Evolutionary conservation across 2,329 filamentous ascomycete genomes (phyloP), one percentile per base, ranked within the genome.

Genomic region (Arthroderma sp.): DNA sequence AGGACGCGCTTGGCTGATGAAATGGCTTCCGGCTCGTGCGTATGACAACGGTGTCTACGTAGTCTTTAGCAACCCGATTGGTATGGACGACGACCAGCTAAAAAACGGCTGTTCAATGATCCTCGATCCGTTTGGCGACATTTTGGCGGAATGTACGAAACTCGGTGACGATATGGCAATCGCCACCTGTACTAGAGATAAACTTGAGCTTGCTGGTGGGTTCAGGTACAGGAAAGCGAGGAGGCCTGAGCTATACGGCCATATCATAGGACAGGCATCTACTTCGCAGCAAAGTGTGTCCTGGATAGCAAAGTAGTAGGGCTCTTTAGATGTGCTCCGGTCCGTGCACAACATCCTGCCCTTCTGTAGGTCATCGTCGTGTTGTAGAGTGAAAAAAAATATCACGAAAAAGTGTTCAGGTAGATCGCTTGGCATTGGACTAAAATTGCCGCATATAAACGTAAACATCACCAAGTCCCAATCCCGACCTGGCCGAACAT

Each of bases 61-160:
- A 3, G 49, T 51, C 4, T 49, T 51, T 31, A 46, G 42, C 38
- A 51, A 49, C 29, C 50, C 49, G 6, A 49, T 51, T 36, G 44
- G 38, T 2, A 40, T 40, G 38, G 38, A 40, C 29, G 38, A 40
- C 15, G 38, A 50, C 28, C 48, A 50, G 29, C 30, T 50, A 7
- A 50, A 50, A 42, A 50, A 50, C 33, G 47, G 47, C 22, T 50
- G 48, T 30, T 50, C 48, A 30, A 50, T 50, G 48, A 39, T 49
- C 10, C 7, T 49, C 10, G 47, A 50, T 46, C 46, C 48, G 27
- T 49, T 49, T 49, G 47, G 48, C 6, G 47, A 50, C 34, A 43
- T 50, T 9, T 6, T 50, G 15, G 42, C 46, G 29, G 48, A 49
- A 33, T 49, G 42, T 38, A 36, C 32, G n/a, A 34, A 49, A n/a